Evolutionary conservation across 169 alveolate genomes (phyloP).

Genomic region (Cryptosporidium ryanae): DNA sequence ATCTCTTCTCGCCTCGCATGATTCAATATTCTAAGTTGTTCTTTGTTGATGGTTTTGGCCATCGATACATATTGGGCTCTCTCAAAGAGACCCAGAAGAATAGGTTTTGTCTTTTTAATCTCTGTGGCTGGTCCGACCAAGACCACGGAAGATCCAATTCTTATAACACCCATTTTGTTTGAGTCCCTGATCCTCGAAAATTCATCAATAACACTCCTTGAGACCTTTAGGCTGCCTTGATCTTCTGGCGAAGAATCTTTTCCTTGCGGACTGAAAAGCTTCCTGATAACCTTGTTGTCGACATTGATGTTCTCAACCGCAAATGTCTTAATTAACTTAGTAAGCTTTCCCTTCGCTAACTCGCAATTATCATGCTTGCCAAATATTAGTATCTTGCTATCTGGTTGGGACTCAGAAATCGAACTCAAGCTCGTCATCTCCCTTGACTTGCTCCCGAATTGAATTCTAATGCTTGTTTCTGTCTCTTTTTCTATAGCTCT

Average conservation of each 20-base stretch:
- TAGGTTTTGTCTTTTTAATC: slow-evolving; percentile 40
- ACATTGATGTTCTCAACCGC: slow-evolving; percentile 62
- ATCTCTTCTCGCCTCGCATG: slow-evolving; percentile 50
- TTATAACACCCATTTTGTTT: slow-evolving; percentile 61
- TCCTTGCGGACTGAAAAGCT: slow-evolving; percentile 65
- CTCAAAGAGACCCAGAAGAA: slow-evolving; percentile 25
- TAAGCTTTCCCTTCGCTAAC: slow-evolving; percentile 31
- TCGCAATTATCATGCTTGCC: slow-evolving; percentile 70
- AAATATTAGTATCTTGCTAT: slow-evolving; percentile 66
- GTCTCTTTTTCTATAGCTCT: slow-evolving; percentile 65
- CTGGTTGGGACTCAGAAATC: slow-evolving; percentile 50
- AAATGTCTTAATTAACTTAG: slow-evolving; percentile 21
- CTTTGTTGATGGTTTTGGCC: slow-evolving; percentile 47
- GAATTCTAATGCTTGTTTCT: slow-evolving; percentile 61
- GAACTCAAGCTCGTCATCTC: slow-evolving; percentile 14
- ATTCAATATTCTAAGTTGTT: slow-evolving; percentile 58
- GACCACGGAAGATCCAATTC: slow-evolving; percentile 72
- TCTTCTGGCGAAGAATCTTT: slow-evolving; percentile 50
- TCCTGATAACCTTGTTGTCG: slow-evolving; percentile 56
- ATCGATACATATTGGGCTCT: slow-evolving; percentile 51
- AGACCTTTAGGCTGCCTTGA: slow-evolving; percentile 14
- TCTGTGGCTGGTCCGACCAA: slow-evolving; percentile 62
- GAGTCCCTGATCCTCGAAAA: slow-evolving; percentile 62
- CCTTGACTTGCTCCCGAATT: slow-evolving; percentile 60
- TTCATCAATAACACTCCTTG: slow-evolving; percentile 56